Conservation (phyloP, 805 yeast genomes). For the Candida morakotiae region DNA sequence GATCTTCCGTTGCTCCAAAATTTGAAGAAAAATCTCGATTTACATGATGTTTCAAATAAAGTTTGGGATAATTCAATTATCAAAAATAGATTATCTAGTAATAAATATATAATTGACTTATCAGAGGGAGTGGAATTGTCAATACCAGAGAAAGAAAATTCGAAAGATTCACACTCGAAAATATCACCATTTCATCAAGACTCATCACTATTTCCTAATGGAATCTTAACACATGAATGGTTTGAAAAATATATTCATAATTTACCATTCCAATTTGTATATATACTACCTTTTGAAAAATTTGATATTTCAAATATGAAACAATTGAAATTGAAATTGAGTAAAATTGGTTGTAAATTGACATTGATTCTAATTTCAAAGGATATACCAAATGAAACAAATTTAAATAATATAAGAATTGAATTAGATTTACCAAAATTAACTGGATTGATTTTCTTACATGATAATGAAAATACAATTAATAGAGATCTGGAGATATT, state of each 20-base stretch:
- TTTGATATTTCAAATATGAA: conserved; percentile 13
- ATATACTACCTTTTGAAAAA: conserved; percentile 13
- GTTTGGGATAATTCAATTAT: conserved; percentile 38
- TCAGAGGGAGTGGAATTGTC: conserved; percentile 6
- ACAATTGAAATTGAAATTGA: conserved; percentile 8
- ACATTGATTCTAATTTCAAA: conserved; percentile 10
- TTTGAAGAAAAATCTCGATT: conserved; percentile 11
- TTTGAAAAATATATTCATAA: conserved; percentile 26
- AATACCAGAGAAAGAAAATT: background rate
- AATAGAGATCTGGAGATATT: conserved; percentile 28
- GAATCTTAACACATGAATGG: conserved; percentile 31
- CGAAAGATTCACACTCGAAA: conserved; percentile 19
- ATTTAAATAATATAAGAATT: conserved; percentile 22
- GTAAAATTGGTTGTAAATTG: conserved; percentile 10
- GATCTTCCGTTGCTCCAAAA: background rate
- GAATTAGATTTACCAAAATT: conserved; percentile 26
- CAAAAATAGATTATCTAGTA: conserved; percentile 29
- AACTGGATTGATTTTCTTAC: conserved; percentile 27
- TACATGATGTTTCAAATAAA: conserved; percentile 15
- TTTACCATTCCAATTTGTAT: conserved; percentile 31
- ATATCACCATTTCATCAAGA: conserved; percentile 33
- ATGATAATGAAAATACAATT: conserved; percentile 9
- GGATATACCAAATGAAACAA: conserved; percentile 14
- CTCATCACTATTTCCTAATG: conserved; percentile 27
- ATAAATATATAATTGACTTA: conserved; percentile 21